Evolutionary conservation across 331 rosid species (phyloP).

Genomic region (Malus hybrid): DNA sequence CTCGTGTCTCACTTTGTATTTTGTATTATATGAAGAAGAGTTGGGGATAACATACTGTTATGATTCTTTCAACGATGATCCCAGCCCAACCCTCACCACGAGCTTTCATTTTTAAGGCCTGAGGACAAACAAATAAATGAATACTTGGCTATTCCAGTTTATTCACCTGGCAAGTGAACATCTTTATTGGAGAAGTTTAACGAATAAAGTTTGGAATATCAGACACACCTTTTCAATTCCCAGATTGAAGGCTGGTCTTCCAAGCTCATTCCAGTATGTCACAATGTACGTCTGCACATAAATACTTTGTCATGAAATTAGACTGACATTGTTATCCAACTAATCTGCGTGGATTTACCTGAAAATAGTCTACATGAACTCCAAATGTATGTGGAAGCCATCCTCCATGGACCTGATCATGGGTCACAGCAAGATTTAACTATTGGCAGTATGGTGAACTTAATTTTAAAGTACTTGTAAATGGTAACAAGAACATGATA

Average conservation of each 20-base stretch:
- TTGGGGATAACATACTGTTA: slow-evolving; percentile 15
- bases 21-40: neutral
- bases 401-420: slow-evolving; percentile 22
- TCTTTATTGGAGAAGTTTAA: neutral
- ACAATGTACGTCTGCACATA: slow-evolving; percentile 21
- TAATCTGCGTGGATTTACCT: slow-evolving; percentile 16
- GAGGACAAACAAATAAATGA: neutral
- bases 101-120: slow-evolving; percentile 16
- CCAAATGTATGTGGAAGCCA: slow-evolving; percentile 23
- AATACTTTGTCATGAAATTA: neutral
- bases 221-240: neutral
- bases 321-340: neutral
- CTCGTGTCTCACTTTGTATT: too few species aligned
- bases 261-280: slow-evolving; percentile 21
- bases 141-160: neutral
- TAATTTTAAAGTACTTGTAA: neutral
- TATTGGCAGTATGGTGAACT: neutral
- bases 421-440: neutral
- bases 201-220: neutral
- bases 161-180: neutral
- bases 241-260: slow-evolving; percentile 17
- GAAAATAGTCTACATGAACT: slow-evolving; percentile 16
- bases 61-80: slow-evolving; percentile 9
- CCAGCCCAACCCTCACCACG: slow-evolving; percentile 6
- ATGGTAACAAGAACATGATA: neutral